Conservation (phyloP, 495 filamentous ascomycete species). For the Hypoxylon intermedium region DNA sequence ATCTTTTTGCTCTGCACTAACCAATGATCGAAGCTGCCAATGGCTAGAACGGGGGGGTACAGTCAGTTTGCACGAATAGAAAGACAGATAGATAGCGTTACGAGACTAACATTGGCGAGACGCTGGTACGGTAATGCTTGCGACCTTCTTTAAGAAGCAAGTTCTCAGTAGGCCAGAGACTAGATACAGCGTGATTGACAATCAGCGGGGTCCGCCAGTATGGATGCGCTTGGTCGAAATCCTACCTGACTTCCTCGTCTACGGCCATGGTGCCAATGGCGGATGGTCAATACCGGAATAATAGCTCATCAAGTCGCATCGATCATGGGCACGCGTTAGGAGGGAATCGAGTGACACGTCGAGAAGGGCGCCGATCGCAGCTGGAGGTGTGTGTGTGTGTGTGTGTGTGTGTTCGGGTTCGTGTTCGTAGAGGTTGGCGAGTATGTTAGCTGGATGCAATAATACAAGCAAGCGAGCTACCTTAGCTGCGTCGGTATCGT, state of each 20-base stretch:
- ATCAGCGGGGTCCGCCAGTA: conserved; percentile 23
- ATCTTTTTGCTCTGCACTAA: conserved; percentile 78
- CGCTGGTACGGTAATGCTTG: conserved; percentile 75
- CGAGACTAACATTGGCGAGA: conserved; percentile 72
- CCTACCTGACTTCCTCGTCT: conserved; percentile 59
- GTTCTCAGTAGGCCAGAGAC: conserved; percentile 57
- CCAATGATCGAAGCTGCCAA: conserved; percentile 88
- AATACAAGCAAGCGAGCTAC: neutral
- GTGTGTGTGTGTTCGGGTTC: conserved; percentile 1
- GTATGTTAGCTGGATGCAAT: neutral
- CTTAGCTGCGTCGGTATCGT: too few relatives aligned
- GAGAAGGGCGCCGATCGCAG: conserved; percentile 32
- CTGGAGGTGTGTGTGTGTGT: neutral
- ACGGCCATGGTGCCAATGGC: conserved; percentile 57
- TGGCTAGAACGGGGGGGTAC: conserved; percentile 63
- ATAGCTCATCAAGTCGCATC: conserved; percentile 45
- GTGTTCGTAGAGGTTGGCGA: conserved; percentile 1
- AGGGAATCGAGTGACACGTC: conserved; percentile 24
- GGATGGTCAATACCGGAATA: conserved; percentile 29
- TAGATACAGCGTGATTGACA: conserved; percentile 29
- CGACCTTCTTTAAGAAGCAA: conserved; percentile 70
- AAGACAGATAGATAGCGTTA: conserved; percentile 26
- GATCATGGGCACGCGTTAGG: conserved; percentile 34
- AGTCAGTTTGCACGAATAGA: conserved; percentile 25
- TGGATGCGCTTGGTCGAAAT: conserved; percentile 12